These are phyloP conservation scores for Aspergillus sp. DNA, from an alignment of 2,329 filamentous ascomycete genomes.

Conservation along the genomic window DNA sequence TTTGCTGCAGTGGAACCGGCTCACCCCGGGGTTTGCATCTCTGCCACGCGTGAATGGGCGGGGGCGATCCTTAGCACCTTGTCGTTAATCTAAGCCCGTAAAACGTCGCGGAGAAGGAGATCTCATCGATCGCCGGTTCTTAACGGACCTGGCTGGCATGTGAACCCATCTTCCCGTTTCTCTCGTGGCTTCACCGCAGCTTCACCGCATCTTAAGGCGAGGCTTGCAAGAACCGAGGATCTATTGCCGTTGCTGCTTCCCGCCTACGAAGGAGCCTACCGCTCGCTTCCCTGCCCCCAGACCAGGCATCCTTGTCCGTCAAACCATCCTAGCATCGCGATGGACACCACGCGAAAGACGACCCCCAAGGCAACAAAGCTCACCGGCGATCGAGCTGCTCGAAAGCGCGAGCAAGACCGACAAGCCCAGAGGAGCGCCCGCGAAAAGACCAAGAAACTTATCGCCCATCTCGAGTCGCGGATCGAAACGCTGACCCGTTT, in stretches of 20 bases:
- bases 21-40: not conserved
- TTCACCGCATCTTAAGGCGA: not conserved
- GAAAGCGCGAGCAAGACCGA: constrained; percentile 16
- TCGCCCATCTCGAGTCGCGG: constrained; percentile 11
- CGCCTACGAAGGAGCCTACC: not conserved
- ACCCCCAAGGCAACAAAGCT: constrained; percentile 2
- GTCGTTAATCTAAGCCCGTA: not conserved
- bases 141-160: constrained; percentile 3
- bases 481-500: constrained; percentile 12
- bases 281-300: not conserved
- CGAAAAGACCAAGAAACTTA: constrained; percentile 13
- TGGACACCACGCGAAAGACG: constrained; percentile 8
- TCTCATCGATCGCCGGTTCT: constrained; percentile 5
- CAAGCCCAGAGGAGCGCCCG: constrained; percentile 15
- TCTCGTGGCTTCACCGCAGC: not conserved
- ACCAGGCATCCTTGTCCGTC: not conserved
- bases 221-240: not conserved
- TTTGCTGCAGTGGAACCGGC: too few relatives aligned
- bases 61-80: constrained; percentile 4
- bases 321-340: not conserved
- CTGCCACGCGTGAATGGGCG: constrained; percentile 8
- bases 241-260: not conserved
- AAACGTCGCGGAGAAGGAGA: constrained; percentile 5
- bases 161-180: not conserved
- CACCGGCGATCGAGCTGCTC: constrained; percentile 9